Base-by-base conservation (phyloP, 2,329 filamentous ascomycete species). In the Pseudocercospora macadamiae region DNA sequence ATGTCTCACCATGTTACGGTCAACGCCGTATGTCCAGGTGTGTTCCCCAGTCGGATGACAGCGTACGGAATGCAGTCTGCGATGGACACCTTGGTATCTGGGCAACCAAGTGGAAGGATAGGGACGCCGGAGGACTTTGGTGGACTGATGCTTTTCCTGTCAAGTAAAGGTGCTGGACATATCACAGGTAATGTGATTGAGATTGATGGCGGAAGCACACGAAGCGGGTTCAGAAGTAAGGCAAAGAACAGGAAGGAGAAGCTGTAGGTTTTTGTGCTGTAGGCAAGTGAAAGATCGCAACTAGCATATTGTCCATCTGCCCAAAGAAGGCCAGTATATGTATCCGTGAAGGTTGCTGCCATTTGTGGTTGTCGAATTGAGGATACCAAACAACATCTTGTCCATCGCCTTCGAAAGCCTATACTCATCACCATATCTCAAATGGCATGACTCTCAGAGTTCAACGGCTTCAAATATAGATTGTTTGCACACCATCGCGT, bases 1-100 rank as follows among this genome's bases (percentile, higher is more conserved):
- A 77, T 80, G 44, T 75, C 78, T 23, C 72, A 76, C 16, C 81
- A 84, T 65, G 78, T 86, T 37, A 75, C 82, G 2, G 77, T 86
- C 57, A 86, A 86, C 65, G 78, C 75, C 51, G 83, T 86, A 64
- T 82, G 83, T 18, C 83, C 82, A 0, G 67, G 63, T 18, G 75
- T 84, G 1, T 86, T 86, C 64, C 82, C 82, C 0, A 78, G 75
- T 36, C 79, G 84, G 68, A 84, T 85, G 80, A 86, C 82, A 9
- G 78, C 81, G 12, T 73, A 63, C 21, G 71, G 71, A 1, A 71
- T 85, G 45, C 70, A 80, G 28, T 76, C 79, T 54, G 82, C 77
- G 55, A 75, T 76, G 51, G 80, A 83, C 37, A 73, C 74, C 1
- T 74, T 85, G 18, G 75, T 79, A 42, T 64, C 72, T 0, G 71